A percentile compares a stretch with the other conserved stretches of the same genome.
Evolutionary conservation across 179 eudicot genomes (phyloP).

Genomic region (Monotropa hypopitys): DNA sequence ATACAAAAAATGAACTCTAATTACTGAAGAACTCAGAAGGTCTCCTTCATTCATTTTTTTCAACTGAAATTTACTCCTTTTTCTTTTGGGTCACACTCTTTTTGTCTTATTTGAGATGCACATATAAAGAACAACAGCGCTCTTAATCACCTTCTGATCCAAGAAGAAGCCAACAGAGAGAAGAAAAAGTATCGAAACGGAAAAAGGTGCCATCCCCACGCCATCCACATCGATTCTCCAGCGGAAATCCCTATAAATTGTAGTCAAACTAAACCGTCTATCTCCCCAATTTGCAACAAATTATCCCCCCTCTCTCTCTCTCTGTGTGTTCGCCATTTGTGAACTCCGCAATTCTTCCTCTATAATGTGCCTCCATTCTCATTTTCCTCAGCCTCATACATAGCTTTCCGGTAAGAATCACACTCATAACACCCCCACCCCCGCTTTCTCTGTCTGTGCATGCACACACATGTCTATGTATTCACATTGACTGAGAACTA

Average conservation of each 20-base stretch:
- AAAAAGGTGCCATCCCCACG: not conserved
- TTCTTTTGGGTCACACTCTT: not conserved
- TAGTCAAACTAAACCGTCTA: not conserved
- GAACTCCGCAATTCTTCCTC: not conserved
- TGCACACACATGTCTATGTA: not conserved
- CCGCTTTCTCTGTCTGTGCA: not conserved
- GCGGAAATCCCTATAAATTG: not conserved
- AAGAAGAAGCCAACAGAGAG: not conserved
- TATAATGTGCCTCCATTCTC: not conserved
- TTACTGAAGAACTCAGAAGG: too few species aligned
- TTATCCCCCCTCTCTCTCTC: not conserved
- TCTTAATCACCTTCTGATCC: not conserved
- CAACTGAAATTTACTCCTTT: not conserved
- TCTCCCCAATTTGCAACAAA: not conserved
- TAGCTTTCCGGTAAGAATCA: conserved; percentile 1
- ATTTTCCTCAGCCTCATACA: not conserved
- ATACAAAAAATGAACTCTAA: too few species aligned
- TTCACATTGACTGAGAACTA: not conserved
- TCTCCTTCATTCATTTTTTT: too few species aligned
- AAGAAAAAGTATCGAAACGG: not conserved
- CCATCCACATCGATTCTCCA: not conserved
- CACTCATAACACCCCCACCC: not conserved
- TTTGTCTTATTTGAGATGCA: not conserved
- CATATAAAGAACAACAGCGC: not conserved
- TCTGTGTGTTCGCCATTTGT: not conserved